Conservation (phyloP, 176 grass and related monocot genomes). For the Oryza glumipatula region DNA sequence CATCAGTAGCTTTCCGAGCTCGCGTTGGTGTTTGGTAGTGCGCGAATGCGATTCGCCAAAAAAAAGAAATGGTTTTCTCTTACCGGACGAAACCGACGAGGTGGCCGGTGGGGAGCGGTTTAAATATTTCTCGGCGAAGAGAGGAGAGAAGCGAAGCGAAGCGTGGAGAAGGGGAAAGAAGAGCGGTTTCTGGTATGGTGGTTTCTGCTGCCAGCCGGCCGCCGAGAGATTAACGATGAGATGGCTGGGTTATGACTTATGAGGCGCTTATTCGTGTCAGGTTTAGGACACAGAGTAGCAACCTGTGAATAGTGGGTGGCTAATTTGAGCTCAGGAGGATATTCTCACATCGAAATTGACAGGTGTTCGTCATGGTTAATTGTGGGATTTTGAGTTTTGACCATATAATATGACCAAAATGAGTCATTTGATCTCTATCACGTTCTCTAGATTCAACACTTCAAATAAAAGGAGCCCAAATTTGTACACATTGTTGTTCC, state of each 20-base stretch:
- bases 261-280: neutral
- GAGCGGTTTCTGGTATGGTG: conserved; percentile 19
- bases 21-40: neutral
- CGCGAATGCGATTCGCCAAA: conserved; percentile 9
- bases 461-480: too few relatives aligned
- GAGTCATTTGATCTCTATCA: too few relatives aligned
- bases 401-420: too few relatives aligned
- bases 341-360: neutral
- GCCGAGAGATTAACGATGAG: neutral
- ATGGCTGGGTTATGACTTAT: neutral
- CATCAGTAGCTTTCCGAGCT: conserved; percentile 36
- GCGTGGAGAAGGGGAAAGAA: conserved; percentile 56
- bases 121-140: conserved; percentile 39
- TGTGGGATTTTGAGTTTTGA: neutral
- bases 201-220: neutral
- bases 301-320: neutral
- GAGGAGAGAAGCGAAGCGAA: conserved; percentile 14
- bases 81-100: neutral
- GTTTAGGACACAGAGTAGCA: neutral
- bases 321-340: neutral
- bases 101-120: neutral
- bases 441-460: too few relatives aligned
- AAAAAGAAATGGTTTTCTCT: neutral
- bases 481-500: too few relatives aligned
- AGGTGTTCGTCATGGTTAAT: neutral